Conservation (phyloP, 2,329 filamentous ascomycete species). For the Ceratocystis albifundus region DNA sequence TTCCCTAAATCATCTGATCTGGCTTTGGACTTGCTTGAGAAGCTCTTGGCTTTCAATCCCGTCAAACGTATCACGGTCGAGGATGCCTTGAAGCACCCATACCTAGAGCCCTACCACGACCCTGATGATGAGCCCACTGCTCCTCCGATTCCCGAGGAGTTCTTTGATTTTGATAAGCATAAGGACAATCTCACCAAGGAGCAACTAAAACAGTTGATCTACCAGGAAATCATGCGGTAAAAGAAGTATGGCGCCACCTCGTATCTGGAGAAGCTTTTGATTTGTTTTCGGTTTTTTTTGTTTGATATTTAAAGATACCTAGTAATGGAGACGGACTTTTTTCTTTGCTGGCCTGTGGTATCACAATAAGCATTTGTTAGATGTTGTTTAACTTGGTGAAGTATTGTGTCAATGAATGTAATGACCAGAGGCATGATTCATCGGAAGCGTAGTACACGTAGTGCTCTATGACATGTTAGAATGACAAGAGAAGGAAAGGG, state of each 20-base stretch:
- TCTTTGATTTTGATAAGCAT: conserved; percentile 99
- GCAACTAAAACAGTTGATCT: conserved; percentile 93
- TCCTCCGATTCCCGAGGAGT: conserved; percentile 92
- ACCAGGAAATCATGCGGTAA: conserved; percentile 80
- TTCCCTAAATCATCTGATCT: conserved; percentile 99
- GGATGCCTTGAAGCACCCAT: conserved; percentile 92
- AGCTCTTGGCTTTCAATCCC: conserved; percentile 93
- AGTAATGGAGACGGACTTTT: conserved; percentile 13
- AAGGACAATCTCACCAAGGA: conserved; percentile 98
- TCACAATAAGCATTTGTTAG: neutral
- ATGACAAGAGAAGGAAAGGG: too few species aligned
- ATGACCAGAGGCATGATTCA: too few species aligned
- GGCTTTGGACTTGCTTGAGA: conserved; percentile 86
- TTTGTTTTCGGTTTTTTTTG: conserved; percentile 1
- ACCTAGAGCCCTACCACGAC: conserved; percentile 97
- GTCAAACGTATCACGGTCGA: conserved; percentile 98
- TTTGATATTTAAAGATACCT: conserved; percentile 18
- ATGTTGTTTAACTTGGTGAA: neutral
- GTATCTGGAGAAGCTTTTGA: neutral
- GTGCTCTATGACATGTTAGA: too few species aligned
- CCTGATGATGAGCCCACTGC: conserved; percentile 96
- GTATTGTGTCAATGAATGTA: neutral
- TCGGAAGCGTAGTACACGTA: too few species aligned
- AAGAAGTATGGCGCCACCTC: neutral
- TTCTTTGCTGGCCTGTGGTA: neutral